Evolutionary conservation across 441 rosid genomes (phyloP).

Genomic region (Corymbia citriodora): DNA sequence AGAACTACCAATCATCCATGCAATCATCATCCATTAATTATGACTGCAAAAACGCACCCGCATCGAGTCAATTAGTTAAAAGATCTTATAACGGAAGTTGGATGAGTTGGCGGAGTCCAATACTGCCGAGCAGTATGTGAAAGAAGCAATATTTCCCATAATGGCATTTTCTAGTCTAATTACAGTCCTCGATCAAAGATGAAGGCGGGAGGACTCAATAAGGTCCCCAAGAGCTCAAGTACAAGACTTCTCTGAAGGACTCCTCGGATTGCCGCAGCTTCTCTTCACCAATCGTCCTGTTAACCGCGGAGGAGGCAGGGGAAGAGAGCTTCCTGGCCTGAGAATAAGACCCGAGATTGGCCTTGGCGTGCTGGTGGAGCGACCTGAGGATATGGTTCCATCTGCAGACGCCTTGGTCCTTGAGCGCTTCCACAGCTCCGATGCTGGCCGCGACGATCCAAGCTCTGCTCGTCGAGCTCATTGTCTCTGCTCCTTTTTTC

Average conservation of each 20-base stretch:
- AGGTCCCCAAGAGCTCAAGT: slow-evolving; percentile 26
- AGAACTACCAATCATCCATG: not conserved
- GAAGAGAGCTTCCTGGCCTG: not conserved
- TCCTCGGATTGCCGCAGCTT: slow-evolving; percentile 1
- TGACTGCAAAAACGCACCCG: not conserved
- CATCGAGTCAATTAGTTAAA: not conserved
- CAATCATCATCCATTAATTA: not conserved
- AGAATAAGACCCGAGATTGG: not conserved
- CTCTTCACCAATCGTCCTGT: not conserved
- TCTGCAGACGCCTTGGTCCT: not conserved
- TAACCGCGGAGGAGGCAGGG: not conserved
- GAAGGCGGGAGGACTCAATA: not conserved
- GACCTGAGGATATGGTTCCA: not conserved
- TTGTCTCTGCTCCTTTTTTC: not conserved
- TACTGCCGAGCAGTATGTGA: not conserved
- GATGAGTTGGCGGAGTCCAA: not conserved
- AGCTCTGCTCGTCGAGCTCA: not conserved
- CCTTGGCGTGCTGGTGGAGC: not conserved
- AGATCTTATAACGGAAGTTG: not conserved
- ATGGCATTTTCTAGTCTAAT: not conserved
- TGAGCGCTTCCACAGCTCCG: not conserved
- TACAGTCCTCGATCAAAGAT: not conserved
- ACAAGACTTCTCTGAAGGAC: slow-evolving; percentile 8
- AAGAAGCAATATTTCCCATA: not conserved
- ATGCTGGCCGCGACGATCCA: not conserved